Percentiles rank a stretch among this genome's conserved stretches.
Conservation (phyloP, 2,329 filamentous ascomycete genomes). For the Mariannaea elegans region DNA sequence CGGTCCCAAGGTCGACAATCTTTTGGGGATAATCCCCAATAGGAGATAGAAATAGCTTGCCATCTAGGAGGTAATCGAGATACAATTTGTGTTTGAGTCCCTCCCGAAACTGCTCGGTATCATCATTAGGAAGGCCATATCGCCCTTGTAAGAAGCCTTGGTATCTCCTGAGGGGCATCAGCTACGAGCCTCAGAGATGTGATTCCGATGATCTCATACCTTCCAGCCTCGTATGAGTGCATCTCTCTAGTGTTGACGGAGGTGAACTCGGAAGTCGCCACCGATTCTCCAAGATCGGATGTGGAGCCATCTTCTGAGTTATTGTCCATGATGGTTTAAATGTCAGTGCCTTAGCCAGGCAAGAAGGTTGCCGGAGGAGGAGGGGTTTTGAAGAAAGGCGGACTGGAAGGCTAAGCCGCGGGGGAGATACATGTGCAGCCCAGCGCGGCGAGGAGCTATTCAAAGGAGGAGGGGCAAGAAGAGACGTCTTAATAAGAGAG, state of each 20-base stretch:
- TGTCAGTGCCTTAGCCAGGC: slow-evolving; percentile 8
- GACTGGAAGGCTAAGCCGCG: neutral
- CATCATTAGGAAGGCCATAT: slow-evolving; percentile 63
- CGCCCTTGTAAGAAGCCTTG: slow-evolving; percentile 57
- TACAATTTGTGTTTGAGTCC: slow-evolving; percentile 57
- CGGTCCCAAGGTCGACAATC: slow-evolving; percentile 61
- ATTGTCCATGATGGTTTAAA: slow-evolving; percentile 34
- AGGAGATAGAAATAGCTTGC: slow-evolving; percentile 53
- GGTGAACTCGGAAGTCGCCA: slow-evolving; percentile 51
- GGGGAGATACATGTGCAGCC: slow-evolving; percentile 33
- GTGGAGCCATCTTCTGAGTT: slow-evolving; percentile 44
- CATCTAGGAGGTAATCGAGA: slow-evolving; percentile 57
- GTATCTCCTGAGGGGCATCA: slow-evolving; percentile 51
- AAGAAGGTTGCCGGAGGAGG: slow-evolving; percentile 8
- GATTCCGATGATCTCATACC: slow-evolving; percentile 35
- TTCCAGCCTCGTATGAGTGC: slow-evolving; percentile 50
- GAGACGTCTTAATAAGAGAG: slow-evolving; percentile 16
- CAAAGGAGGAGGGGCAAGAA: slow-evolving; percentile 6
- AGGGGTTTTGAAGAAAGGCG: slow-evolving; percentile 21
- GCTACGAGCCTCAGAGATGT: neutral
- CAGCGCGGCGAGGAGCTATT: slow-evolving; percentile 11
- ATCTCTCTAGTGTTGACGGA: slow-evolving; percentile 47
- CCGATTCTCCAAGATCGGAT: slow-evolving; percentile 52
- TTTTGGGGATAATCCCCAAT: slow-evolving; percentile 56
- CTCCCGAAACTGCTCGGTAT: slow-evolving; percentile 59